Base-by-base conservation (phyloP, 129 eudicot genomes). In the Ambrosia trifida region DNA sequence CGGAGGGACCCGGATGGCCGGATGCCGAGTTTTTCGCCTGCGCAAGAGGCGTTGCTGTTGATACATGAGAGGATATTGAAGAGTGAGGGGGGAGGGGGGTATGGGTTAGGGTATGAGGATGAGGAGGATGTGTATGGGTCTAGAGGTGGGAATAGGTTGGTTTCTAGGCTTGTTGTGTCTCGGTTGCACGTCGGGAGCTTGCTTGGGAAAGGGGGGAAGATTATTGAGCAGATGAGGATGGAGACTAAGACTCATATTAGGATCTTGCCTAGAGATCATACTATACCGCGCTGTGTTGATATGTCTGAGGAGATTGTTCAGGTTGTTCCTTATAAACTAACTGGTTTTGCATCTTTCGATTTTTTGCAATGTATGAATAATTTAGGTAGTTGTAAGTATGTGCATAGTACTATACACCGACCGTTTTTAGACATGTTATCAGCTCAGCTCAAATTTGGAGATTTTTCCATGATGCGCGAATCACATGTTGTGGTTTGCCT, bases 221-320 rank as follows among this genome's bases (percentile, higher is more conserved):
- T 95, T 41, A 95, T 95, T 78, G 99, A 90, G 82, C 97, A 90
- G 64, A 95, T 95, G 99, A 90, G 97, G 82, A 86, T 84, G 73
- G 99, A 90, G 70, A 95, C 99, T 14, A 95, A 85, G 82, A 95
- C 99, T 0, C 99, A 95, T 46, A 95, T 95, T 64, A 90, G 99
- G 87, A 83, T 95, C 86, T 75, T 95, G 50, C 99, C 99, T 4
- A 83, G 99, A 56, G 99, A 95, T 74, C 91, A 90, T 63, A 90
- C 81, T 2, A 71, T 89, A 74, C 99, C 99, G 3, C 88, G 97
- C 0, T 95, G 99, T 68, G 94, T 95, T 13, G 79, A 87, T 4
- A 82, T 90, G 89, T 83, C 96, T 0, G 99, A 95, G 86, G 99
- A 95, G 75, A 90, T 95, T 83, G 99, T 95, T 81, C 99, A 95